Base-by-base conservation (phyloP, 164 flowering plant species). In the Berberis vulgaris region DNA sequence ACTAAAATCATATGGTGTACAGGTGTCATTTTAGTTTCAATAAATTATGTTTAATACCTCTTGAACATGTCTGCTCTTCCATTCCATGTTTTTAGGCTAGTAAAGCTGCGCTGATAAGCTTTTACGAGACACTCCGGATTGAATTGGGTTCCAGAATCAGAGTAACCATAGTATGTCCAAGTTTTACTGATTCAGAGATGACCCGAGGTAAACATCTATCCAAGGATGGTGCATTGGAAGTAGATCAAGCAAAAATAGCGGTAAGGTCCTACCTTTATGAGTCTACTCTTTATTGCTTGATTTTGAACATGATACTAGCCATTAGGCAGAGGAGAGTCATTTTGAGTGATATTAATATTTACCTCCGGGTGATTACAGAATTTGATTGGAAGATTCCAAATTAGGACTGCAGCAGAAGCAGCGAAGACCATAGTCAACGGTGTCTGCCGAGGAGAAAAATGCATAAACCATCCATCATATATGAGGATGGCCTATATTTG, bases 61-160 rank as follows among this genome's bases (percentile, higher is more conserved):
- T 10, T 49, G 13, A 5, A 6, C 4, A 6, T 11, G 12, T 54
- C 12, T 54, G 57, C 26, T 54, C 8, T n/a, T 13, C 43, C 52
- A 26, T 26, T 26, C 26, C 26, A 26, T 47, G 1, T 12, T 50
- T 54, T n/a, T 74, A 86, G 92, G 93, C 85, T 56, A 85, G 82
- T 65, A 89, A 89, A 70, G 90, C 89, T 9, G 93, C 89, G 13
- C 1, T 73, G 45, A n/a, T 65, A 40, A 66, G 52, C 60, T 82
- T 84, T 55, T 86, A 56, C 43, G 87, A 86, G 69, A 80, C 89
- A 4, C 56, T 84, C 38, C 71, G 88, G 64, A 57, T 76, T 2
- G 96, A 89, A 64, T 46, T 85, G 2, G 84, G 81, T 2, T 43
- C 76, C 0, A 74, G 76, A 2, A 45, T 85, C 12, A 54, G 64